These are phyloP conservation scores for Auricularia sp. DNA, from an alignment of 768 basidiomycete species.

Conservation along the genomic window DNA sequence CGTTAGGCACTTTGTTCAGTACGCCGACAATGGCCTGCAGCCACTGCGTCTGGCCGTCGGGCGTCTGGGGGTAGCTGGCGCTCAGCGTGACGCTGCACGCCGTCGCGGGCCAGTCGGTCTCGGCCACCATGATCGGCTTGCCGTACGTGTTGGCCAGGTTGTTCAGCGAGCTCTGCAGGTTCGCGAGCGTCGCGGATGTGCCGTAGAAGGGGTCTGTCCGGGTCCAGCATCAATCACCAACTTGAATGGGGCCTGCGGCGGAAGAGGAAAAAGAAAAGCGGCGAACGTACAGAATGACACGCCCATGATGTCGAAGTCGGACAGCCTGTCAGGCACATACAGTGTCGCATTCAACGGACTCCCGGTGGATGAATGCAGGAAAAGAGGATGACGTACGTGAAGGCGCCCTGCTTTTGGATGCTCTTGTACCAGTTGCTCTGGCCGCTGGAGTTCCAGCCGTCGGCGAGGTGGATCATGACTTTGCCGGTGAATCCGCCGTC, in stretches of 20 bases:
- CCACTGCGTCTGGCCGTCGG: slow-evolving; percentile 46
- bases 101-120: slow-evolving; percentile 52
- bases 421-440: slow-evolving; percentile 41
- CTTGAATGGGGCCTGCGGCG: neutral
- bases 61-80: slow-evolving; percentile 36
- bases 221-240: neutral
- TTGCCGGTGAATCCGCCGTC: slow-evolving; percentile 33
- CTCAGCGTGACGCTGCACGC: slow-evolving; percentile 38
- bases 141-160: slow-evolving; percentile 37
- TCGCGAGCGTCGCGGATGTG: slow-evolving; percentile 42
- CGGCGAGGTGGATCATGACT: slow-evolving; percentile 51
- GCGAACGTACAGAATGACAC: slow-evolving; percentile 40
- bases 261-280: neutral
- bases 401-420: slow-evolving; percentile 44
- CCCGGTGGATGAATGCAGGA: slow-evolving; percentile 29
- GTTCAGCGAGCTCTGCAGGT: slow-evolving; percentile 41
- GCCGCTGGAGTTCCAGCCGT: slow-evolving; percentile 45
- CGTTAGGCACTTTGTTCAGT: slow-evolving; percentile 29
- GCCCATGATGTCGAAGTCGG: slow-evolving; percentile 48
- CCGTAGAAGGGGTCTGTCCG: slow-evolving; percentile 44
- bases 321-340: slow-evolving; percentile 33
- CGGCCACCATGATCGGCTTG: slow-evolving; percentile 52
- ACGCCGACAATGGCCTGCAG: slow-evolving; percentile 40
- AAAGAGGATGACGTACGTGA: slow-evolving; percentile 51
- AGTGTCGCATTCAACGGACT: slow-evolving; percentile 18